Base-by-base conservation (phyloP, 1,139 yeast genomes). In the Blastobotrys persicus region DNA sequence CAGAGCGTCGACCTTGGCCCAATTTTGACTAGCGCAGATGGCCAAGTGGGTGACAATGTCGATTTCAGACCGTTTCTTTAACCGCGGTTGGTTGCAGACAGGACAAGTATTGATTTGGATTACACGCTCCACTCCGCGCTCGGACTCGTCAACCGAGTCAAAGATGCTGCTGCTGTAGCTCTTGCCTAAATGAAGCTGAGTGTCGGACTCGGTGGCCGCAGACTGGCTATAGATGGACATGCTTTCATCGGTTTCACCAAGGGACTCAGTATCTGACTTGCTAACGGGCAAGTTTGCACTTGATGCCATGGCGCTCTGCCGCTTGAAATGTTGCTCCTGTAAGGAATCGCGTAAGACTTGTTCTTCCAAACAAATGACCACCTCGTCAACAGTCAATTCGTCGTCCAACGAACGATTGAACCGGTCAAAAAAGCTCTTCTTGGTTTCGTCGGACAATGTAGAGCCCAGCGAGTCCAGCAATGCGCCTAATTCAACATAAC, bases 21-120 rank as follows among this genome's bases (percentile, higher is more conserved):
- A 85, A 57, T 84, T 87, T 53, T 82, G 82, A 19, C 87, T 81
- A 0, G 88, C 83, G 68, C 98, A 92, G 1, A 88, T 80, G 0
- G 96, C 94, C 55, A 91, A 77, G 70, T 92, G 98, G 1, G 89
- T 83, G 19, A 88, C 80, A 45, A 88, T 80, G 58, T 88, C 95
- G 41, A 77, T 59, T 59, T 83, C 83, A 48, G 77, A 74, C 55
- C 76, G 74, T 56, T 77, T 77, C 11, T 77, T 72, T 44, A 84
- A 73, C 28, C 85, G 71, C 38, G 81, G 81, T 55, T 81, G 79
- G 42, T 75, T 74, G 66, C 97, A 91, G 9, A 85, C 74, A 0
- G 97, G 97, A 61, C 97, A 89, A 39, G 74, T 71, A 54, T 80
- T 83, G 55, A 87, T 69, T 51, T 76, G 78, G 60, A 86, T 75